A percentile compares a stretch with the other conserved stretches of the same genome.
Evolutionary conservation across 2,329 filamentous ascomycete species (phyloP).

Genomic region (Ceratocystis cubensis): DNA sequence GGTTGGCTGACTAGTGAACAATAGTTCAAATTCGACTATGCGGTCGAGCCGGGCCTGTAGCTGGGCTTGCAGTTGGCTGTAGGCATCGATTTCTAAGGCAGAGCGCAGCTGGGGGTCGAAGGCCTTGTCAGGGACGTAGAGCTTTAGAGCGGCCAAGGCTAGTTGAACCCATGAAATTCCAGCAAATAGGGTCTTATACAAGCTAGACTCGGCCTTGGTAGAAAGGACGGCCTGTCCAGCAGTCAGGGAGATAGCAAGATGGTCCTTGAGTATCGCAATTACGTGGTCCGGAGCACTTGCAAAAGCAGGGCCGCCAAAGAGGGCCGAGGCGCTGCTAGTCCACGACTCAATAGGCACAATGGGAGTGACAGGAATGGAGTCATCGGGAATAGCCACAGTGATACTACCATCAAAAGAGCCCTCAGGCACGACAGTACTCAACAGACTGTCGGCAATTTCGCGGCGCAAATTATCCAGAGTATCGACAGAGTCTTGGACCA

Average conservation of each 20-base stretch:
- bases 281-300: constrained; percentile 17
- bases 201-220: constrained; percentile 25
- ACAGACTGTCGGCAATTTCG: constrained; percentile 27
- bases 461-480: constrained; percentile 39
- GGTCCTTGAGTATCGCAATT: constrained; percentile 28
- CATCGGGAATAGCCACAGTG: not conserved
- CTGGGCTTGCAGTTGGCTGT: constrained; percentile 41
- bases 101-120: constrained; percentile 67
- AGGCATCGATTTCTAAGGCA: constrained; percentile 50
- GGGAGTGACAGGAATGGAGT: not conserved
- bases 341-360: not conserved
- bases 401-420: not conserved
- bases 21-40: constrained; percentile 51
- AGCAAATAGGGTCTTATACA: constrained; percentile 27
- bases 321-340: not conserved
- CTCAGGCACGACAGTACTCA: not conserved
- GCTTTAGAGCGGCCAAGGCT: constrained; percentile 56
- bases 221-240: constrained; percentile 30
- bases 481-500: constrained; percentile 38
- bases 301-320: constrained; percentile 5
- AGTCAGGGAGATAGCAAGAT: constrained; percentile 37
- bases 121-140: constrained; percentile 75
- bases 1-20: constrained; percentile 54
- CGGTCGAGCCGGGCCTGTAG: constrained; percentile 46
- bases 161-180: constrained; percentile 62